Conservation (phyloP, 163 green algal species). For the Coccomyxa subellipsoidea region DNA sequence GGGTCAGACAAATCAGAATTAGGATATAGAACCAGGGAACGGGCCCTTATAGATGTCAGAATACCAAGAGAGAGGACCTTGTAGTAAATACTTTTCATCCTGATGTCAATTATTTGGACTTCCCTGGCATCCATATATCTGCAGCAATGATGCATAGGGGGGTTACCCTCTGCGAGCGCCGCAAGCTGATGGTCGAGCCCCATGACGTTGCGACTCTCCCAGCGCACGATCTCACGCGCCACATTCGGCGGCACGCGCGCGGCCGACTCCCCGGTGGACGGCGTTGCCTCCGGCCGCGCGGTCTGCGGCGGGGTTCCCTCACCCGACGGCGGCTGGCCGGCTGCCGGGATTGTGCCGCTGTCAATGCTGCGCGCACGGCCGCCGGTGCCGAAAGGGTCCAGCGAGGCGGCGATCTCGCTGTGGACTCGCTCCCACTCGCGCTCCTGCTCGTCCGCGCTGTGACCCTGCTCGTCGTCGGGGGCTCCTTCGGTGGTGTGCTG, state of each 20-base stretch:
- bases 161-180: background rate
- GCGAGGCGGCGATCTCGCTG: background rate
- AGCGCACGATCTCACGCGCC: background rate
- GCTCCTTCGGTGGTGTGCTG: too few relatives aligned
- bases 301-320: background rate
- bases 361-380: background rate
- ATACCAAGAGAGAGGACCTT: too few relatives aligned
- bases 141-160: too few relatives aligned
- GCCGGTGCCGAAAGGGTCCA: background rate
- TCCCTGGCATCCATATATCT: too few relatives aligned
- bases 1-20: too few relatives aligned
- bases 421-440: background rate
- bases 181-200: background rate
- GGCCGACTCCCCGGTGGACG: background rate
- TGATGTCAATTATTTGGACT: too few relatives aligned
- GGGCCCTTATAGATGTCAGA: too few relatives aligned
- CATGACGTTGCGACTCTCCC: background rate
- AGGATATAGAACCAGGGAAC: too few relatives aligned
- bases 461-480: too few relatives aligned
- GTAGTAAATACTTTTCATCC: too few relatives aligned
- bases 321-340: background rate
- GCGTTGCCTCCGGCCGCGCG: too few relatives aligned
- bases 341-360: too few relatives aligned
- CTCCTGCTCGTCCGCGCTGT: background rate
- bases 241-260: background rate